These are phyloP conservation scores for Aspergillus fijiensis DNA, from an alignment of 2,329 filamentous ascomycete species.

Conservation along the genomic window DNA sequence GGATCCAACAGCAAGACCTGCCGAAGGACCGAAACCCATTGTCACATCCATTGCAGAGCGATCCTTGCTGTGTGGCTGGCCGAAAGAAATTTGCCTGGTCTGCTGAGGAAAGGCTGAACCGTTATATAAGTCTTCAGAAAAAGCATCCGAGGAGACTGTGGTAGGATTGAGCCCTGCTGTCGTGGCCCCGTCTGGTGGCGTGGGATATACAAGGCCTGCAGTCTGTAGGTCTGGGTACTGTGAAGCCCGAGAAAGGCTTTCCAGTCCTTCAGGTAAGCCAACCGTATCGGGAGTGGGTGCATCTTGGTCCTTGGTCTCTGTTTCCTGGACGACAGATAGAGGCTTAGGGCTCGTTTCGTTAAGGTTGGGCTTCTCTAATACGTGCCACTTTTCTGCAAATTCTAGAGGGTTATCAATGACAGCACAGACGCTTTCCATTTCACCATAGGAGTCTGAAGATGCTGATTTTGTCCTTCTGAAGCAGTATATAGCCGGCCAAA, in stretches of 20 bases:
- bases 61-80: conserved; percentile 13
- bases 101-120: conserved; percentile 19
- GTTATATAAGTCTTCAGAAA: conserved; percentile 32
- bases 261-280: conserved; percentile 31
- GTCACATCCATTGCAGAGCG: conserved; percentile 20
- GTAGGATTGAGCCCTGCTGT: conserved; percentile 29
- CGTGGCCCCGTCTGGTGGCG: conserved; percentile 52
- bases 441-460: conserved; percentile 18
- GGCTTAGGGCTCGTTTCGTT: conserved; percentile 18
- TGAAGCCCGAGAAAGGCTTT: conserved; percentile 41
- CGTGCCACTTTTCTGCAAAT: conserved; percentile 45
- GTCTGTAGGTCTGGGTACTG: conserved; percentile 43
- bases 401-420: conserved; percentile 40
- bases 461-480: conserved; percentile 37
- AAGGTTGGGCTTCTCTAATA: conserved; percentile 26
- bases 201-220: conserved; percentile 52
- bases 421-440: conserved; percentile 15
- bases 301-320: conserved; percentile 26
- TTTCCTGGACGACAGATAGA: conserved; percentile 20
- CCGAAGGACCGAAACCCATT: conserved; percentile 26
- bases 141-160: conserved; percentile 30
- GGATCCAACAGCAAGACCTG: conserved; percentile 35
- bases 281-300: conserved; percentile 23
- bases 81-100: conserved; percentile 15
- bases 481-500: conserved; percentile 47